Conservation (phyloP, 768 basidiomycete genomes). For the Tulasnella sp. region DNA sequence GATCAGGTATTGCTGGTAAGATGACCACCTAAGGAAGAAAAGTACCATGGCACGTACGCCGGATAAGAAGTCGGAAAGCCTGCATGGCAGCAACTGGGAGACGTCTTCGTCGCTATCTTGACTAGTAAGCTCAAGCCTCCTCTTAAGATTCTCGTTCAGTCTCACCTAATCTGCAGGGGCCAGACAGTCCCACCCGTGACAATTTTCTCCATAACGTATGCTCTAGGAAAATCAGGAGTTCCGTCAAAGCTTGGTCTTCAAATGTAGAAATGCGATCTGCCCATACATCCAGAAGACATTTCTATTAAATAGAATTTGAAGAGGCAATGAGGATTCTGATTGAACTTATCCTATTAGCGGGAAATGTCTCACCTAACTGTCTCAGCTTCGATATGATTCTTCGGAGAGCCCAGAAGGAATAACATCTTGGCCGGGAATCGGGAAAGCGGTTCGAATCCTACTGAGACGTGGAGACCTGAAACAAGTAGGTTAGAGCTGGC, state of each 20-base stretch:
- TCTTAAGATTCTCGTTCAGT: too few species aligned
- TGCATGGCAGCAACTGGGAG: conserved; percentile 18
- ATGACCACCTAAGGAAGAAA: too few species aligned
- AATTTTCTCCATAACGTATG: conserved; percentile 17
- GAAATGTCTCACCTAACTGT: not conserved
- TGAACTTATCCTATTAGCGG: not conserved
- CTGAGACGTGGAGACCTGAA: conserved; percentile 10
- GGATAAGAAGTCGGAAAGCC: not conserved
- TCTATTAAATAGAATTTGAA: not conserved
- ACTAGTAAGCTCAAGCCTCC: not conserved
- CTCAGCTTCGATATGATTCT: not conserved
- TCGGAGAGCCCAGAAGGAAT: not conserved
- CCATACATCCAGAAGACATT: conserved; percentile 24
- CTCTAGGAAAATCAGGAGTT: not conserved
- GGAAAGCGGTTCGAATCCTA: conserved; percentile 12
- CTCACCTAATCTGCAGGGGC: conserved; percentile 11
- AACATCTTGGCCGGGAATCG: conserved; percentile 1
- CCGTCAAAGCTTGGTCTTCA: not conserved
- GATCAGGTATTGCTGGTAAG: not conserved
- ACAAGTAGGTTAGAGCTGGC: not conserved
- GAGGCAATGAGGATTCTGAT: not conserved
- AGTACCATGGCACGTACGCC: not conserved
- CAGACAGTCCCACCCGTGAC: conserved; percentile 18
- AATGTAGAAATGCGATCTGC: not conserved
- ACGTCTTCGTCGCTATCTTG: conserved; percentile 4